Evolutionary conservation across 2,329 filamentous ascomycete genomes (phyloP), one percentile per base, ranked within the genome.

Genomic region (Achaetomium macrosporum): DNA sequence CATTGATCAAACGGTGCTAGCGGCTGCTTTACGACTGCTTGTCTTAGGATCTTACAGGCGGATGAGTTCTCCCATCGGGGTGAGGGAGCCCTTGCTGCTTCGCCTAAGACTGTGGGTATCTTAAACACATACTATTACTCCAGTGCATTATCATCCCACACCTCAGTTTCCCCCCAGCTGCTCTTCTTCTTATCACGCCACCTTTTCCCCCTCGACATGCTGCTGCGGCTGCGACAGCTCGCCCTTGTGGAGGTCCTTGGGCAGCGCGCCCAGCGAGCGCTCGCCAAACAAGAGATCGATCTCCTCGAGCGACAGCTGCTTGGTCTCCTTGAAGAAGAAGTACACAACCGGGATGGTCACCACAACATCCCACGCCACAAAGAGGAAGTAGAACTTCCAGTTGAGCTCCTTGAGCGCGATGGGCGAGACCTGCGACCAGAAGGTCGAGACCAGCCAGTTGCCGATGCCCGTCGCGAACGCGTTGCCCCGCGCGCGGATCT

Each of bases 371-470:
- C 72, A 81, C 10, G 69, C 71, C 43, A 76, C 74, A 54, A 80
- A 81, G 30, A 81, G 66, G 59, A 80, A 79, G 65, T 79, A 81
- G 56, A 75, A 81, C 63, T 70, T 76, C 68, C 74, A 79, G 1
- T 66, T 66, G 16, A 79, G 70, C 3, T 69, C 54, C 2, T 65
- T 70, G 2, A 77, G 65, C 0, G 73, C 80, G 50, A 75, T 75
- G 0, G 80, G 81, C 2, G 73, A 77, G 3, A 82, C 74, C 60
- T 84, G 81, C 8, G 74, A 75, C 71, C 79, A 83, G 29, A 84
- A 70, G 0, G 80, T 81, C 16, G 73, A 72, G 12, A 81, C 75
- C 1, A 79, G 69, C 79, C 78, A 82, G 59, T 82, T 82, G 1
- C 78, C 78, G 42, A 82, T 71, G 44, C 73, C 77, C 0, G 79